phyloP scores from a whole-genome alignment of 2,329 filamentous ascomycete genomes.

The Neonectria coccinea region DNA sequence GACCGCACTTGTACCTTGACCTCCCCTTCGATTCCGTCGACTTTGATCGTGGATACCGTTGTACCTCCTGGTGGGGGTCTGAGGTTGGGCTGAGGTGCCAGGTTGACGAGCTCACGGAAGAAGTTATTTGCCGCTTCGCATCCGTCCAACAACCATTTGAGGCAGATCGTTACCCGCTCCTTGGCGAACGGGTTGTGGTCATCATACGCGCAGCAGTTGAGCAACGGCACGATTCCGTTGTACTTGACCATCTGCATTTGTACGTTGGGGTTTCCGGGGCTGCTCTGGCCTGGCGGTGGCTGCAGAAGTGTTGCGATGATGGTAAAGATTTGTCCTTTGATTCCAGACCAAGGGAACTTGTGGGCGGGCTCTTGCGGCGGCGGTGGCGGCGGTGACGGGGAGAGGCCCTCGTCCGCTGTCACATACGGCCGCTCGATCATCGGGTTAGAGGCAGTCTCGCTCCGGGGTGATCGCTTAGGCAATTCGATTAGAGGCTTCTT shows the following conservation, averaged over 20 bases:
- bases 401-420: slow-evolving; percentile 45
- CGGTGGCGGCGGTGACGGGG: slow-evolving; percentile 55
- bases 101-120: slow-evolving; percentile 71
- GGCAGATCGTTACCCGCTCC: slow-evolving; percentile 87
- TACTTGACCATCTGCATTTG: slow-evolving; percentile 89
- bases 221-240: slow-evolving; percentile 86
- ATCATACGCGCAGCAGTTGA: slow-evolving; percentile 92
- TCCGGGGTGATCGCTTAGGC: slow-evolving; percentile 48
- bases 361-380: slow-evolving; percentile 72
- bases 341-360: slow-evolving; percentile 75
- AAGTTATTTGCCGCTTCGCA: slow-evolving; percentile 79
- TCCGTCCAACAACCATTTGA: slow-evolving; percentile 85
- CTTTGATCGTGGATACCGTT: slow-evolving; percentile 59
- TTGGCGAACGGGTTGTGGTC: slow-evolving; percentile 95
- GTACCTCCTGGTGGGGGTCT: slow-evolving; percentile 51
- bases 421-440: slow-evolving; percentile 74
- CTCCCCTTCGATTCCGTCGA: slow-evolving; percentile 68
- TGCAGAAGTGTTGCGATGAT: slow-evolving; percentile 91
- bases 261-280: slow-evolving; percentile 77
- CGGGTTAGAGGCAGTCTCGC: slow-evolving; percentile 41
- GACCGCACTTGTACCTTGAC: slow-evolving; percentile 66
- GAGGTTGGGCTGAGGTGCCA: slow-evolving; percentile 55
- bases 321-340: slow-evolving; percentile 92
- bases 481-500: slow-evolving; percentile 76
- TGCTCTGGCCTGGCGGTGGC: slow-evolving; percentile 74